phyloP scores from a whole-genome alignment of 2,329 filamentous ascomycete genomes.

The Botrytis porri region DNA sequence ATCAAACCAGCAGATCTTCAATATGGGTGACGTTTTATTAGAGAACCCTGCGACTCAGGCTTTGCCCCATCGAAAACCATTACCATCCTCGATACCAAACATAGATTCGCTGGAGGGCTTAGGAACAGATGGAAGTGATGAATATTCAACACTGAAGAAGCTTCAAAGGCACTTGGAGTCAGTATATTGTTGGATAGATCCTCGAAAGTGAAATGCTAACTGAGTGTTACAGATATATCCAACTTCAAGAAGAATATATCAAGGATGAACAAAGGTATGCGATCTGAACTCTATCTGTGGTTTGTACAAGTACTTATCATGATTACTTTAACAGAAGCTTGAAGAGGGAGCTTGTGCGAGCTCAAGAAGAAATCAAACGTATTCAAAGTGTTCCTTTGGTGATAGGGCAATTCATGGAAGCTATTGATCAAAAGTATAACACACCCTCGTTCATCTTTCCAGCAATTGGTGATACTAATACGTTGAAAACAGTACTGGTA shows the following conservation, averaged over 20 bases:
- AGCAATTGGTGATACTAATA: constrained; percentile 25
- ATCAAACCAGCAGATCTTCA: constrained; percentile 24
- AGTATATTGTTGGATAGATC: constrained; percentile 33
- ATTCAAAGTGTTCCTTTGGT: constrained; percentile 98
- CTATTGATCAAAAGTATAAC: constrained; percentile 94
- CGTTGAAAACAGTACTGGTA: constrained; percentile 69
- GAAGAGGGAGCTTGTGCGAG: constrained; percentile 94
- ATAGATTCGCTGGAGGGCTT: constrained; percentile 87
- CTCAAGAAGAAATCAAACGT: constrained; percentile 98
- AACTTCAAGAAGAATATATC: constrained; percentile 99
- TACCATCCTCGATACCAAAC: constrained; percentile 78
- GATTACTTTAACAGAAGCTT: constrained; percentile 61
- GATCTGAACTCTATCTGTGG: background rate
- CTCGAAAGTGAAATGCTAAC: constrained; percentile 30
- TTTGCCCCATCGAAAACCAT: constrained; percentile 76
- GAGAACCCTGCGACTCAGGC: constrained; percentile 74
- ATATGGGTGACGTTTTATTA: constrained; percentile 84
- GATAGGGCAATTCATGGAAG: constrained; percentile 99
- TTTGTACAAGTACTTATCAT: background rate
- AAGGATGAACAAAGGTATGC: constrained; percentile 94
- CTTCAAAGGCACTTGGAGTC: constrained; percentile 94
- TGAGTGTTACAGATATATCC: constrained; percentile 66
- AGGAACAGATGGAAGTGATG: constrained; percentile 77
- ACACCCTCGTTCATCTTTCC: background rate
- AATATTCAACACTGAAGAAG: constrained; percentile 95